A percentile compares a stretch with the other conserved stretches of the same genome.
These are phyloP conservation scores for Xylaria sp. DNA, from an alignment of 2,329 filamentous ascomycete species.

Conservation along the genomic window DNA sequence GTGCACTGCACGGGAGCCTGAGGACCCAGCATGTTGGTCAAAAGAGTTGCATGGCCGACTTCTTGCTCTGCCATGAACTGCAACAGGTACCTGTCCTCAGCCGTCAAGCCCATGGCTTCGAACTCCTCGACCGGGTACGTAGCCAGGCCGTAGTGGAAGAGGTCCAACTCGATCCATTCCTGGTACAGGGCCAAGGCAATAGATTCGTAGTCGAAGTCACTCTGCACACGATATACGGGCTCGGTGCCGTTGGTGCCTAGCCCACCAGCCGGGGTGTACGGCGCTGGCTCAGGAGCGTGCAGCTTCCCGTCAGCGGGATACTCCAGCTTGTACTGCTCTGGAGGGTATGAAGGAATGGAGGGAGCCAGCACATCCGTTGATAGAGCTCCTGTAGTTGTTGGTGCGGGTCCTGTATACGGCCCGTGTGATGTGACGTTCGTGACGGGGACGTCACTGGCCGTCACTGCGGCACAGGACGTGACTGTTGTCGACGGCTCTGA, in stretches of 20 bases:
- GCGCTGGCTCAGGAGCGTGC: slow-evolving; percentile 73
- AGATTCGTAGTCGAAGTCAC: slow-evolving; percentile 86
- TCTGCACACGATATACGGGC: slow-evolving; percentile 80
- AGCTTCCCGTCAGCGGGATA: slow-evolving; percentile 79
- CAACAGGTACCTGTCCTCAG: slow-evolving; percentile 76
- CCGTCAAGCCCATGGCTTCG: slow-evolving; percentile 71
- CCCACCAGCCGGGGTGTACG: slow-evolving; percentile 78
- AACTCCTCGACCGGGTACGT: slow-evolving; percentile 78
- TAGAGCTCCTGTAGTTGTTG: slow-evolving; percentile 76
- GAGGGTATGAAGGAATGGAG: slow-evolving; percentile 67
- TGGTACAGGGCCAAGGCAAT: slow-evolving; percentile 80
- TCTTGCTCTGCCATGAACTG: slow-evolving; percentile 83
- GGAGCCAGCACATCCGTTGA: slow-evolving; percentile 66
- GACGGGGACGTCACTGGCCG: slow-evolving; percentile 49
- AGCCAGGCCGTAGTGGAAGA: slow-evolving; percentile 80
- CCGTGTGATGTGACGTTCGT: slow-evolving; percentile 75
- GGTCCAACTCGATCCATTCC: slow-evolving; percentile 86
- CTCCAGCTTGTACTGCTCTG: slow-evolving; percentile 70
- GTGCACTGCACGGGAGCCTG: slow-evolving; percentile 78
- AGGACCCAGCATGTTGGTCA: slow-evolving; percentile 80
- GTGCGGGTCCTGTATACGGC: slow-evolving; percentile 70
- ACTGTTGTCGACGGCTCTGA: slow-evolving; percentile 53
- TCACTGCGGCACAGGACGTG: slow-evolving; percentile 46
- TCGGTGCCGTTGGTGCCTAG: slow-evolving; percentile 80
- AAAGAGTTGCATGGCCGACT: slow-evolving; percentile 78